These are phyloP conservation scores for Thalia dealbata DNA, from an alignment of 176 grass and related monocot species.

Conservation along the genomic window DNA sequence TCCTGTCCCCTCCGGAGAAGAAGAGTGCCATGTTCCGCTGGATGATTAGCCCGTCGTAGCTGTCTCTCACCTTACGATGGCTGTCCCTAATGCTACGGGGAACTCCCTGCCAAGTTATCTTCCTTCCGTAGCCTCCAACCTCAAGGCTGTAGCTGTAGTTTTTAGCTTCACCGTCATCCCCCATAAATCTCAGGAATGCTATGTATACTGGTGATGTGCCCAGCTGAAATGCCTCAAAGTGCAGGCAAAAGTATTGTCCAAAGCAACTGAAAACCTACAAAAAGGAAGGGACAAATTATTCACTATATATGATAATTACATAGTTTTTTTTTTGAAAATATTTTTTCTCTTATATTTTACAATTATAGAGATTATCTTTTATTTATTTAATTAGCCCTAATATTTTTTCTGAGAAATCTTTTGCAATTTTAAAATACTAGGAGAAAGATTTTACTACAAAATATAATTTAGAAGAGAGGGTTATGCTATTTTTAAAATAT, in stretches of 20 bases:
- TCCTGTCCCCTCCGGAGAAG: not conserved
- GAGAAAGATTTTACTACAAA: no score
- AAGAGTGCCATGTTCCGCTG: slow-evolving; percentile 3
- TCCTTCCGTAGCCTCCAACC: slow-evolving; percentile 4
- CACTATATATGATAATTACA: no score
- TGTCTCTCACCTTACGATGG: slow-evolving; percentile 6
- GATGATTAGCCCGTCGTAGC: not conserved
- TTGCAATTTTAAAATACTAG: no score
- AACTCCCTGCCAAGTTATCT: not conserved
- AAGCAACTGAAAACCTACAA: slow-evolving; percentile 4
- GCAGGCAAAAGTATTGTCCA: not conserved
- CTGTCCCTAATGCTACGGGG: not conserved
- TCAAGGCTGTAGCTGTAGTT: slow-evolving; percentile 6
- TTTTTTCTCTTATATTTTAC: no score
- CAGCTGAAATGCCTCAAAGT: slow-evolving; percentile 2
- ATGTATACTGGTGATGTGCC: slow-evolving; percentile 1
- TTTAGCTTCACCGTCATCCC: not conserved
- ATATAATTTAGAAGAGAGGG: no score
- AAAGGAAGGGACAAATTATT: not conserved
- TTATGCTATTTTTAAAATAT: no score
- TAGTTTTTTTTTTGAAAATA: no score
- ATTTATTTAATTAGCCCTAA: no score
- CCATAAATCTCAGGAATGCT: slow-evolving; percentile 8
- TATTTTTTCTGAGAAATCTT: no score
- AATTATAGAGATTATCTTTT: no score